Base-by-base conservation (phyloP, 768 basidiomycete genomes). In the Coprinellus micaceus region DNA sequence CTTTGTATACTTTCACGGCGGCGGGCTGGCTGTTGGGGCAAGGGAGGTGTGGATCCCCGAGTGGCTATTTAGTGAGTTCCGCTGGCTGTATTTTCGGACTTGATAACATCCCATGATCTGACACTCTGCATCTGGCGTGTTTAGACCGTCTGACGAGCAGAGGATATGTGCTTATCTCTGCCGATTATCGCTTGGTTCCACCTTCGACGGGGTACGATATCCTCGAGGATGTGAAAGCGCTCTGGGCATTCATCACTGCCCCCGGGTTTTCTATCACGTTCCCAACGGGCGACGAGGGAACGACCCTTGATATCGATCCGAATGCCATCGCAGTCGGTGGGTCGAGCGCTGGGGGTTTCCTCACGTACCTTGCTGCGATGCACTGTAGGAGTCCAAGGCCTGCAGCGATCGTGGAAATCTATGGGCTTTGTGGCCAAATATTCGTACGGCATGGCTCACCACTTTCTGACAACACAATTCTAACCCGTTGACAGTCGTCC, bases 351-450 rank as follows among this genome's bases (percentile, higher is more conserved):
- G 86, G 86, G 10, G 84, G 82, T 1, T 67, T 80, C 21, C 84
- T 84, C 56, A 82, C 83, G 1, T 85, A 83, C 61, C 74, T 87
- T 13, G 81, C 84, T n/a, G 83, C 79, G 7, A 86, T 63, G 79
- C 76, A 6, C 46, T 52, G 22, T 28, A 58, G 63, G 0, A 24
- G 11, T n/a, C 85, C 84, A 0, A 81, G 74, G 55, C 84, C 84
- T 0, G 80, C 72, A 56, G 84, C 78, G 0, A 54, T 86, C 2
- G 59, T 87, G 1, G 81, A 79, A 0, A 60, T 88, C 60, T 88
- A 86, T 67, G 84, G 79, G 0, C 77, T 82, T 74, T 84, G 84
- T 17, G 86, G 85, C 0, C 67, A 86, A 53, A 75, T 83, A 55
- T 64, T 86, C 30, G 79, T 78, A 49, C 45, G 75, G 65, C 12